These are phyloP conservation scores for Candida namnaoensis DNA, from an alignment of 805 yeast genomes.

Conservation along the genomic window DNA sequence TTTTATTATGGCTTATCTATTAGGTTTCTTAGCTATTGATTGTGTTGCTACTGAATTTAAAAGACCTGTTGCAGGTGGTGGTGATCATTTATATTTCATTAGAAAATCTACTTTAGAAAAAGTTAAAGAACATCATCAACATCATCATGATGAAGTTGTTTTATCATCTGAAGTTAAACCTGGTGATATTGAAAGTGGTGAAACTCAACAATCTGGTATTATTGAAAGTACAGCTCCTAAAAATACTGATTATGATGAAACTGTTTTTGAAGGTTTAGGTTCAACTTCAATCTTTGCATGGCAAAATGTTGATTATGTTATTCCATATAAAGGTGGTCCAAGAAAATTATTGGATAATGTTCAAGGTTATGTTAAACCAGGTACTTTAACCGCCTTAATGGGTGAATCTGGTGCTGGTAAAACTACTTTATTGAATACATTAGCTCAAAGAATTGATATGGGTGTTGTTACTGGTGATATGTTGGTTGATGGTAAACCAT, in stretches of 20 bases:
- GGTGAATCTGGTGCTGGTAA: conserved; percentile 59
- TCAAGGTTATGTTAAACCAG: conserved; percentile 64
- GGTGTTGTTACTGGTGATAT: conserved; percentile 52
- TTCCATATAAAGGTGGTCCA: conserved; percentile 21
- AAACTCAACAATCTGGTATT: not conserved
- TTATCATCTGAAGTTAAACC: not conserved
- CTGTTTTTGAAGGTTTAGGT: conserved; percentile 16
- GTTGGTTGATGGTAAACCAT: conserved; percentile 43
- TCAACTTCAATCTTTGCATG: conserved; percentile 22
- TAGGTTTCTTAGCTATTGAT: conserved; percentile 48
- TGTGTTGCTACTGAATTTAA: conserved; percentile 44
- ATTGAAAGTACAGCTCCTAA: conserved; percentile 1
- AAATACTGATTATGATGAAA: conserved; percentile 4
- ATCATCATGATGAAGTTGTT: not conserved
- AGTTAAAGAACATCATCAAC: no score
- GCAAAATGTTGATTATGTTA: conserved; percentile 23
- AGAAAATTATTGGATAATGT: conserved; percentile 42
- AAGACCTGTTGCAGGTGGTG: conserved; percentile 26
- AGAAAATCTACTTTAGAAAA: no score
- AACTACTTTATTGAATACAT: conserved; percentile 43
- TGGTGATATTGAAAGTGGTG: conserved; percentile 6
- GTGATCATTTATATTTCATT: conserved; percentile 39
- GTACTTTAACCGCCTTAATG: conserved; percentile 48
- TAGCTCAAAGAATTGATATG: conserved; percentile 43
- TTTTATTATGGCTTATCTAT: conserved; percentile 42